Base-by-base conservation (phyloP, 2,329 filamentous ascomycete species). In the Hirsutella minnesotensis region DNA sequence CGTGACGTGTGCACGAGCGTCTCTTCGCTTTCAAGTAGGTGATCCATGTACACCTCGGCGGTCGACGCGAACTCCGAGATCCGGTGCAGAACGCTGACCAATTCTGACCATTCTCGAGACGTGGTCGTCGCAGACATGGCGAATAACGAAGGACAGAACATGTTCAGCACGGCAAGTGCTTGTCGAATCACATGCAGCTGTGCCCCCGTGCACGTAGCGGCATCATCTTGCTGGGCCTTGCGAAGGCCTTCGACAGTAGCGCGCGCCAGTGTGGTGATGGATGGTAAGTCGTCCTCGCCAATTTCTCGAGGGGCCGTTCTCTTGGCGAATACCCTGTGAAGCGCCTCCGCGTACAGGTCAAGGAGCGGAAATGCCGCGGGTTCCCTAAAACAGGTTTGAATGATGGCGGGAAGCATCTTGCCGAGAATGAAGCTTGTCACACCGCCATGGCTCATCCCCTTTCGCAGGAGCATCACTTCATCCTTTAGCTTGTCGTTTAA, bases 321-420 rank as follows among this genome's bases (percentile, higher is more conserved):
- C 15, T 53, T 52, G 5, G 52, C 54, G 16, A 73, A 53, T 3
- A 64, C 50, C 12, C 53, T 49, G 22, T 58, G 54, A 9, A 75
- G 45, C 2, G 70, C 71, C 22, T 61, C 59, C 19, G 60, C 55
- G 48, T 77, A 77, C 16, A 73, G 62, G 36, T 75, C 66, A 7
- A 78, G 49, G 38, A 79, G 52, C 13, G 69, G 59, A 57, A 68
- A 77, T 0, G 64, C 64, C 12, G 63, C 55, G 3, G 52, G 52
- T 10, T 54, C 56, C 8, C 53, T 48, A 10, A 60, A 51, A 0
- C 61, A 59, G 1, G 68, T 64, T 37, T 53, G 59, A 12, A 77
- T 54, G 4, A 73, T 62, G n/a, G 72, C 68, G 0, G 75, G 74
- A 3, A 79, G 49, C 70, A 79, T 77, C 39, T 64, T 69, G 22